phyloP scores from a whole-genome alignment of 208 protist species.

The Naegleria fowleri region DNA sequence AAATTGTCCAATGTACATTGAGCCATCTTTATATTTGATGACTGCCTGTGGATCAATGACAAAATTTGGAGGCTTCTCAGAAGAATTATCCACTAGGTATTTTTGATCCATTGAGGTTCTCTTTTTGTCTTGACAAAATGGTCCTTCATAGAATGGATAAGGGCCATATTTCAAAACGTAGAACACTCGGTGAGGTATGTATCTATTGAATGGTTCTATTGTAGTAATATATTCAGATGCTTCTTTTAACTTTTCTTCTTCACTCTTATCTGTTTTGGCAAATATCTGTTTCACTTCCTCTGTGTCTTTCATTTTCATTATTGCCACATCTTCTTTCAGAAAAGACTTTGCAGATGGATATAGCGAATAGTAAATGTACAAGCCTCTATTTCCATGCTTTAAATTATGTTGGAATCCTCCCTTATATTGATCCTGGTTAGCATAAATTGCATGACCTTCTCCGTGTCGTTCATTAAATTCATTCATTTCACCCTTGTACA shows the following conservation, averaged over 20 bases:
- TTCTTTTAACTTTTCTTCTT: background rate
- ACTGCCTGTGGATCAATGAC: background rate
- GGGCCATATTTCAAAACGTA: slow-evolving; percentile 12
- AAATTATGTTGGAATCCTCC: background rate
- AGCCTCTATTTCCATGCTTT: background rate
- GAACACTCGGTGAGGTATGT: background rate
- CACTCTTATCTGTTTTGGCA: background rate
- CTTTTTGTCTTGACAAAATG: background rate
- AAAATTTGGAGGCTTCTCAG: background rate
- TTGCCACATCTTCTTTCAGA: background rate
- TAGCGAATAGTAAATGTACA: background rate
- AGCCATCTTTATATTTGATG: slow-evolving; percentile 1
- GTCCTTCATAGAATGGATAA: slow-evolving; percentile 17
- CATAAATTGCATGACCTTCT: background rate
- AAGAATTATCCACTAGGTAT: background rate
- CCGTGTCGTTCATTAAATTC: slow-evolving; percentile 9
- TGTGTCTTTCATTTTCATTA: background rate
- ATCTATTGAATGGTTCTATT: background rate
- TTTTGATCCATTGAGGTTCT: background rate
- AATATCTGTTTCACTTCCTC: background rate
- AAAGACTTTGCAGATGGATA: background rate
- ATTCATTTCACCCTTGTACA: background rate
- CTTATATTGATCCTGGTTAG: background rate
- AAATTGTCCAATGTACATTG: background rate
- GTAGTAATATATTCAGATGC: background rate